Evolutionary conservation across 257 asterid species (phyloP).

Genomic region (Solanum pimpinellifolium): DNA sequence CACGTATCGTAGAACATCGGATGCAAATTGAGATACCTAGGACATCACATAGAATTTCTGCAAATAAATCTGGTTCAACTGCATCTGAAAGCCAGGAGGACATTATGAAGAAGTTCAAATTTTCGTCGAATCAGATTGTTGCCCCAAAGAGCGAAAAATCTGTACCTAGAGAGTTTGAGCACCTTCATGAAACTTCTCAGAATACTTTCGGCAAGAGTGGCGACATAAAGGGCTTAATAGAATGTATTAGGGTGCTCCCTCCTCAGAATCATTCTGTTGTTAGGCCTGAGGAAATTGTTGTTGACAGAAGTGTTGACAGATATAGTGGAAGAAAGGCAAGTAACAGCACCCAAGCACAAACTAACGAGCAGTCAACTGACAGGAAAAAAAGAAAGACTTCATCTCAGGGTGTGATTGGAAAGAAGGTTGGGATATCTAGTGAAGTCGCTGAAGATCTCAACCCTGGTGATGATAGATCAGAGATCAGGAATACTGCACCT

Average conservation of each 20-base stretch:
- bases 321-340: not conserved
- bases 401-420: not conserved
- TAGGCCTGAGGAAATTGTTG: not conserved
- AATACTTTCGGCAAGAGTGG: not conserved
- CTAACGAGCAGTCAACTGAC: conserved; percentile 3
- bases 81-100: not conserved
- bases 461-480: conserved; percentile 8
- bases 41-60: not conserved
- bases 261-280: not conserved
- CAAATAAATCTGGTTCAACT: not conserved
- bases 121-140: not conserved
- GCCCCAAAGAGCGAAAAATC: not conserved
- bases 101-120: not conserved
- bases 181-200: conserved; percentile 5
- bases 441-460: not conserved
- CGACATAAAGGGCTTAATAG: conserved; percentile 7
- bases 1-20: not conserved
- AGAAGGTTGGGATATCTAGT: not conserved
- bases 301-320: not conserved
- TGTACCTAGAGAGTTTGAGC: not conserved
- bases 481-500: not conserved
- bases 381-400: not conserved
- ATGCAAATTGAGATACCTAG: not conserved
- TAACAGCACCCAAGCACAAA: not conserved
- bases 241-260: conserved; percentile 1